These are phyloP conservation scores for Porcisia hertigi DNA, from an alignment of 208 protist species.

Conservation along the genomic window DNA sequence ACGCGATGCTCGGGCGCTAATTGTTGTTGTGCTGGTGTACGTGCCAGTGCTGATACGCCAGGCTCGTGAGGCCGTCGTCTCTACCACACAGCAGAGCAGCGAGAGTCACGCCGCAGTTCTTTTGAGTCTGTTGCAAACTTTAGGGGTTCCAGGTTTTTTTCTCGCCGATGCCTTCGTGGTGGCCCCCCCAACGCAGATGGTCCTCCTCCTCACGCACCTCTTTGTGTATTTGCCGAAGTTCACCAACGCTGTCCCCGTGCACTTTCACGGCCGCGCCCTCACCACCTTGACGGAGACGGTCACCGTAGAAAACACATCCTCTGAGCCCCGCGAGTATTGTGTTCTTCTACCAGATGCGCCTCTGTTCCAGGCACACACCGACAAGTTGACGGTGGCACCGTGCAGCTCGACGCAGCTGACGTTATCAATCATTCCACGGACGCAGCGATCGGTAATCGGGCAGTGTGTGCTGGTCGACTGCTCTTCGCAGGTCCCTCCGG, in stretches of 20 bases:
- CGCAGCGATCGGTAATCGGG: slow-evolving; percentile 56
- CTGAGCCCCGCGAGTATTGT: slow-evolving; percentile 68
- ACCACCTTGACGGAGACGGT: slow-evolving; percentile 69
- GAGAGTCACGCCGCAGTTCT: slow-evolving; percentile 55
- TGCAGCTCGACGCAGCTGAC: slow-evolving; percentile 40
- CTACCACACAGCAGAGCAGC: slow-evolving; percentile 1
- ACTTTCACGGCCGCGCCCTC: slow-evolving; percentile 84
- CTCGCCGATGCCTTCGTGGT: slow-evolving; percentile 58
- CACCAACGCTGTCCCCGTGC: slow-evolving; percentile 48
- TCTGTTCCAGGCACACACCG: slow-evolving; percentile 52
- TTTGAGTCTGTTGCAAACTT: slow-evolving; percentile 38
- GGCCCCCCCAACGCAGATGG: slow-evolving; percentile 50
- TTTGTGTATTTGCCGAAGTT: slow-evolving; percentile 85
- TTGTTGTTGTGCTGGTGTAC: slow-evolving; percentile 69
- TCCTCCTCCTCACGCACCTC: slow-evolving; percentile 83
- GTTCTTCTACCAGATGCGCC: slow-evolving; percentile 67
- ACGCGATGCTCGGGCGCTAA: slow-evolving; percentile 66
- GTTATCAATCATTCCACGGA: slow-evolving; percentile 74
- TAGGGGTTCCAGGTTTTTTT: slow-evolving; percentile 47
- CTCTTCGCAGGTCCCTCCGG: slow-evolving; percentile 43
- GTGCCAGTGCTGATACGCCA: slow-evolving; percentile 45
- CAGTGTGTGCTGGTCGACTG: slow-evolving; percentile 73
- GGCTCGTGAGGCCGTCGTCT: slow-evolving; percentile 23
- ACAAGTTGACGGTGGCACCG: slow-evolving; percentile 70
- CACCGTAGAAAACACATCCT: slow-evolving; percentile 79